Evolutionary conservation across 2,329 filamentous ascomycete species (phyloP), one percentile per base, ranked within the genome.

Genomic region (Ascochyta lentis): DNA sequence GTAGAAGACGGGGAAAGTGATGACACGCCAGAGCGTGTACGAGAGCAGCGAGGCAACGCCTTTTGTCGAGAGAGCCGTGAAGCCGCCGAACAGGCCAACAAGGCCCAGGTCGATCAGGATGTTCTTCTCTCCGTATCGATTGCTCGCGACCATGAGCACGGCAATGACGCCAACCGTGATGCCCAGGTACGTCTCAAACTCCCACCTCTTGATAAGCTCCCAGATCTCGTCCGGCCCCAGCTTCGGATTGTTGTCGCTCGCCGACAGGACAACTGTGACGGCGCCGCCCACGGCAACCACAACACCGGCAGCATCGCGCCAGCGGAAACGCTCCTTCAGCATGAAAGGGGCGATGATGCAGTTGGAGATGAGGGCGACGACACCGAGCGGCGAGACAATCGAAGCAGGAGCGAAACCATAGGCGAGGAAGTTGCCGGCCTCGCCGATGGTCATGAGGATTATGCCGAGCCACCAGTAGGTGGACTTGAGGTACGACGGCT

Each of bases 391-490:
- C 31, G 93, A 97, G 38, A 99, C 95, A 67, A 99, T 97, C 13
- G 95, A 98, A 7, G 95, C 95, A 3, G 95, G 95, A 27, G 95
- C 95, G 74, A 99, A 99, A 23, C 95, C 95, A 71, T 99, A 99
- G 0, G 95, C 95, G 60, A 99, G 80, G 71, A 99, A 99, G 75
- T 99, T 99, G 47, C 95, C 95, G 71, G 90, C 89, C 79, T 99
- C 95, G 54, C 95, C 95, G 23, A 96, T 79, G 0, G 89, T 92
- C 86, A 99, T 99, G 56, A 99, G 82, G 15, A 96, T 84, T 63
- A 98, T 94, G 19, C 95, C 95, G 29, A 88, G 79, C 95, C 95
- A 99, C 95, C 95, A 99, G 72, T 95, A 97, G 1, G 92, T 92
- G 33, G 92, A 96, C 61, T 86, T 87, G 56, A 99, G 84, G 75